Evolutionary conservation across 2,329 filamentous ascomycete species (phyloP).

Genomic region (Neodidymelliopsis sp.): DNA sequence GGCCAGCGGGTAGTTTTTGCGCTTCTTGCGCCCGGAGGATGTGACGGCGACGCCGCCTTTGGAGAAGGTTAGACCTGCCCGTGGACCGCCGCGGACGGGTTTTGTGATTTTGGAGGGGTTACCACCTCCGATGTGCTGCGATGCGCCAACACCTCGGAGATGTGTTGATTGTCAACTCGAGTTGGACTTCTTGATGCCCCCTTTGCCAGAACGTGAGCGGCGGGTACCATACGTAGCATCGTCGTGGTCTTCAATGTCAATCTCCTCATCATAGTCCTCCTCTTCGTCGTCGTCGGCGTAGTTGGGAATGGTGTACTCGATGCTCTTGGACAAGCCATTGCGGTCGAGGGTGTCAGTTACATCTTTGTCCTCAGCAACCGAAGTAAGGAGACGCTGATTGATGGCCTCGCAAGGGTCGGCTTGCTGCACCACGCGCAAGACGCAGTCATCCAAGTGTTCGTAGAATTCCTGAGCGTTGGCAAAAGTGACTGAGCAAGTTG

Average conservation of each 20-base stretch:
- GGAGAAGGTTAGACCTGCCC: conserved; percentile 75
- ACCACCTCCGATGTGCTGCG: conserved; percentile 46
- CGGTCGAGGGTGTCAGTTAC: conserved; percentile 51
- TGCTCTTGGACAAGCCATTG: conserved; percentile 52
- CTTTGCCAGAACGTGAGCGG: conserved; percentile 56
- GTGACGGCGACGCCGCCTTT: conserved; percentile 73
- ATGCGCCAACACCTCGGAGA: conserved; percentile 56
- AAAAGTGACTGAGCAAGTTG: conserved; percentile 87
- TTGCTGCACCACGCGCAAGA: conserved; percentile 65
- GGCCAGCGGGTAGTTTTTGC: conserved; percentile 89
- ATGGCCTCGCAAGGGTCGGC: conserved; percentile 53
- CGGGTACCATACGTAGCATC: conserved; percentile 62
- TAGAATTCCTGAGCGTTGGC: conserved; percentile 94
- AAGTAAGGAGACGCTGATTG: conserved; percentile 52
- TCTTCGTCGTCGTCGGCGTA: conserved; percentile 66
- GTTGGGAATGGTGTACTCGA: conserved; percentile 52
- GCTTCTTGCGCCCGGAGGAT: conserved; percentile 77
- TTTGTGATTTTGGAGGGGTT: conserved; percentile 50
- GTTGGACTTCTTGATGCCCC: conserved; percentile 58
- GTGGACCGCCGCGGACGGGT: conserved; percentile 43
- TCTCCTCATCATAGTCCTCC: conserved; percentile 65
- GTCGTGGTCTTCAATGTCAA: conserved; percentile 60
- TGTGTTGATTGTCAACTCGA: conserved; percentile 61
- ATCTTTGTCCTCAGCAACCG: conserved; percentile 50
- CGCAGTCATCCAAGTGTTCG: conserved; percentile 84